phyloP scores from a whole-genome alignment of 2,329 filamentous ascomycete genomes.

The Incumbomyces lentus region DNA sequence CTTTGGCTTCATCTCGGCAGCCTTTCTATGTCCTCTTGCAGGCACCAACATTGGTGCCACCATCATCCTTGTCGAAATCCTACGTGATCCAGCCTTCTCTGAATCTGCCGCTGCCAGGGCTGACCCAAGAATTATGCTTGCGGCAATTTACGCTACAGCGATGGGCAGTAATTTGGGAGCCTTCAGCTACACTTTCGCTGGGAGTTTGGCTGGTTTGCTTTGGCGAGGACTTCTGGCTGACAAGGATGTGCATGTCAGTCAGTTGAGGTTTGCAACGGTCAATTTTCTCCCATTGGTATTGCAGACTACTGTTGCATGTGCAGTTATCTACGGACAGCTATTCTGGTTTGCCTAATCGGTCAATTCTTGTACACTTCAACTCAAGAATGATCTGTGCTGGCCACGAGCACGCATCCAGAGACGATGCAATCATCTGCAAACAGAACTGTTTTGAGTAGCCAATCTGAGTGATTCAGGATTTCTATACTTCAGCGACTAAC shows the following conservation, averaged over 20 bases:
- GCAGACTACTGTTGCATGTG: constrained; percentile 16
- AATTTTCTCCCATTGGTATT: constrained; percentile 18
- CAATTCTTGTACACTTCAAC: too few species aligned
- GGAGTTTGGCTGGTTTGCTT: constrained; percentile 18
- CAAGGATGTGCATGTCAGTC: constrained; percentile 17
- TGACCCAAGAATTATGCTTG: constrained; percentile 13
- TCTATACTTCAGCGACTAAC: too few species aligned
- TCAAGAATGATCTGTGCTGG: too few species aligned
- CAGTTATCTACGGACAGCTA: constrained; percentile 18
- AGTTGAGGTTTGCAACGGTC: constrained; percentile 17
- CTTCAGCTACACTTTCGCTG: constrained; percentile 21
- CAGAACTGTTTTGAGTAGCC: too few species aligned
- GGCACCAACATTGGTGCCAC: constrained; percentile 22
- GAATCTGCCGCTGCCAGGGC: constrained; percentile 8
- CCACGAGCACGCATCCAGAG: too few species aligned
- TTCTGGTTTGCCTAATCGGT: constrained; percentile 15
- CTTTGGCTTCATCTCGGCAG: constrained; percentile 18
- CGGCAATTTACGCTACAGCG: constrained; percentile 17
- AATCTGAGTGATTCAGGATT: too few species aligned
- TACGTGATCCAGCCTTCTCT: constrained; percentile 16
- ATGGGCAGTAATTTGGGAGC: constrained; percentile 22
- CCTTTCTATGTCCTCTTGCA: constrained; percentile 19
- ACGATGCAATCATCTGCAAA: too few species aligned
- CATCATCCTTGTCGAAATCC: constrained; percentile 22
- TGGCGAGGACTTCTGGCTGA: constrained; percentile 17